Evolutionary conservation across 768 basidiomycete genomes (phyloP).

Genomic region (Mrakia frigida): DNA sequence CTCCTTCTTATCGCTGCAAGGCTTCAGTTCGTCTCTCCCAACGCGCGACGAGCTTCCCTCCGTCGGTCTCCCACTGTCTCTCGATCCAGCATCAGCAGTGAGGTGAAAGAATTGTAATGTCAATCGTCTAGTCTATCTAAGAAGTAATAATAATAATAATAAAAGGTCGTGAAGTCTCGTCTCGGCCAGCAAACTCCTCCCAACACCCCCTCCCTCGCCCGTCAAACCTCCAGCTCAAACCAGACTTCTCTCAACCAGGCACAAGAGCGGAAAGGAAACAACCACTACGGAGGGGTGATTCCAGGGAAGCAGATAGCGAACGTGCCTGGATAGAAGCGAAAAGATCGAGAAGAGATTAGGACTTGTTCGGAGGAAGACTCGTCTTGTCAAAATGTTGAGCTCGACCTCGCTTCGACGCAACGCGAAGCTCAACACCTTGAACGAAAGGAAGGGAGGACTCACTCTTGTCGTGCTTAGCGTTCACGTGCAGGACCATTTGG

Average conservation of each 20-base stretch:
- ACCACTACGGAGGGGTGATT: neutral
- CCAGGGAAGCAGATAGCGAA: conserved; percentile 15
- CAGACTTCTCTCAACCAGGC: too few relatives aligned
- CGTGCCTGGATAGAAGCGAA: neutral
- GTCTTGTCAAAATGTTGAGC: neutral
- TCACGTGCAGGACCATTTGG: neutral
- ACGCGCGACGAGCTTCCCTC: too few relatives aligned
- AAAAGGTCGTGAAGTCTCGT: neutral
- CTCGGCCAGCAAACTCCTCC: neutral
- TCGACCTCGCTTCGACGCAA: too few relatives aligned
- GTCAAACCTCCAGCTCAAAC: too few relatives aligned
- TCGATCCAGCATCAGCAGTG: neutral
- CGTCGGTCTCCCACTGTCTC: neutral
- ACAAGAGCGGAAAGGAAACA: too few relatives aligned
- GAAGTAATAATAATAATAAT: too few relatives aligned
- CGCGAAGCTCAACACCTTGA: neutral
- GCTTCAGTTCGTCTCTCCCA: neutral
- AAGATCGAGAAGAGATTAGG: neutral
- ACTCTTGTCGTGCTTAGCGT: conserved; percentile 8
- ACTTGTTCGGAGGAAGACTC: neutral
- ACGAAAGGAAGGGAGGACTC: neutral
- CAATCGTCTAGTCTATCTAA: too few relatives aligned
- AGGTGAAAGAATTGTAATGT: too few relatives aligned
- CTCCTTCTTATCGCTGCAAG: too few relatives aligned
- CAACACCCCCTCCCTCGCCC: too few relatives aligned